Conservation (phyloP, 2,329 filamentous ascomycete genomes). For the Fusarium gaditjirri region DNA sequence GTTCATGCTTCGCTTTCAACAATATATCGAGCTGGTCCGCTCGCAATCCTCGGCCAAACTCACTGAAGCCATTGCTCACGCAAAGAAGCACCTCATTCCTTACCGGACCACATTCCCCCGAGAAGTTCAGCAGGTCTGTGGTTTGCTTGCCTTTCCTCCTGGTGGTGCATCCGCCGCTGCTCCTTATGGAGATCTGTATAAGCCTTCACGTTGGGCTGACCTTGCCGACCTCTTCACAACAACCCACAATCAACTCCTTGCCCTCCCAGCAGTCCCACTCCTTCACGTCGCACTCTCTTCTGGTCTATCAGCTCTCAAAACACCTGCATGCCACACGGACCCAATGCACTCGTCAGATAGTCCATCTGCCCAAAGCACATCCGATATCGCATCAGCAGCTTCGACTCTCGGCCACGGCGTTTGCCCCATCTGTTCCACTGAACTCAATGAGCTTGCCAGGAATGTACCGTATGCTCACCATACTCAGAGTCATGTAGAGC, state of each 20-base stretch:
- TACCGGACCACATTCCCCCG: slow-evolving; percentile 75
- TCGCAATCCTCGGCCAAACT: slow-evolving; percentile 71
- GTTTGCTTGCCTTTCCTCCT: slow-evolving; percentile 79
- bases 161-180: slow-evolving; percentile 54
- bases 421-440: slow-evolving; percentile 95
- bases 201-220: slow-evolving; percentile 74
- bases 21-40: slow-evolving; percentile 92
- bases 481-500: slow-evolving; percentile 91
- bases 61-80: slow-evolving; percentile 82
- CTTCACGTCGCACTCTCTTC: slow-evolving; percentile 91
- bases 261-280: slow-evolving; percentile 82
- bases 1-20: slow-evolving; percentile 91
- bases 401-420: slow-evolving; percentile 74
- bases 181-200: slow-evolving; percentile 72
- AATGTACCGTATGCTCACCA: slow-evolving; percentile 95
- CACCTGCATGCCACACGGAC: slow-evolving; percentile 80
- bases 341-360: slow-evolving; percentile 6
- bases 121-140: slow-evolving; percentile 78
- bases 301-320: slow-evolving; percentile 94
- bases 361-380: slow-evolving; percentile 60
- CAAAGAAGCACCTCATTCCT: slow-evolving; percentile 80
- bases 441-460: slow-evolving; percentile 90
- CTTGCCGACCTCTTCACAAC: slow-evolving; percentile 84
- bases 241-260: slow-evolving; percentile 88
- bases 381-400: slow-evolving; percentile 48